Percentiles rank a stretch among this genome's conserved stretches.
Conservation (phyloP, 495 filamentous ascomycete species). For the Achaetomiella virescens region DNA sequence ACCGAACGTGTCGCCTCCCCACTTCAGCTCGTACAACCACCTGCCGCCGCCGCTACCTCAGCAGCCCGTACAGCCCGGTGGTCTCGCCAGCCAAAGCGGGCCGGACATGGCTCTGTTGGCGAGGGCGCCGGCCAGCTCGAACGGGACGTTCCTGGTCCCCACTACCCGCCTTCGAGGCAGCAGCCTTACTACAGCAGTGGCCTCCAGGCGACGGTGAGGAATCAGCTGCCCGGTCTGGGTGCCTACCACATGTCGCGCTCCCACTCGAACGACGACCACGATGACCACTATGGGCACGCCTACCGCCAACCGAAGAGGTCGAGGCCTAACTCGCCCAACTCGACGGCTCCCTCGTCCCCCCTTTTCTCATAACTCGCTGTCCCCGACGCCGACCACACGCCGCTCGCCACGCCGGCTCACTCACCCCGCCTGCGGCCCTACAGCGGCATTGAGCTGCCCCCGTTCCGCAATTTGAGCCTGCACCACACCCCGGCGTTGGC, state of each 20-base stretch:
- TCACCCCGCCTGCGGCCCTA: conserved; percentile 84
- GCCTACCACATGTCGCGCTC: conserved; percentile 91
- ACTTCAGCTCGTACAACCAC: conserved; percentile 70
- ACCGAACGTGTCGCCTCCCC: conserved; percentile 91
- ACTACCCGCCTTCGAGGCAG: conserved; percentile 40
- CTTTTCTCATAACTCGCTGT: conserved; percentile 92
- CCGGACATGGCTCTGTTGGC: conserved; percentile 88
- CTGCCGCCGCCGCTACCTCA: conserved; percentile 44
- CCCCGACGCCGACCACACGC: conserved; percentile 97
- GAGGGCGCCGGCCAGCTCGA: conserved; percentile 79
- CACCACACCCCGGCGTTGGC: conserved; percentile 84
- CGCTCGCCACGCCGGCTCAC: conserved; percentile 89
- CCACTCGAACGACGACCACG: conserved; percentile 82
- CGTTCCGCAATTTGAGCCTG: conserved; percentile 80
- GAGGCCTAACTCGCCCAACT: conserved; percentile 86
- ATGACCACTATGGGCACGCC: conserved; percentile 57
- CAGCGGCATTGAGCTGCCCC: conserved; percentile 64
- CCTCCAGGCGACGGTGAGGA: conserved; percentile 47
- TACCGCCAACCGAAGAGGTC: conserved; percentile 75
- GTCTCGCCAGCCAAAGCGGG: conserved; percentile 40
- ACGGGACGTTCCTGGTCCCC: conserved; percentile 53
- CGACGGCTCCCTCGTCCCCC: conserved; percentile 94
- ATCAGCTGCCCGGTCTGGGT: conserved; percentile 66
- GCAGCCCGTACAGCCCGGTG: conserved; percentile 60
- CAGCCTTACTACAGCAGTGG: conserved; percentile 54